Evolutionary conservation across 2,329 filamentous ascomycete species (phyloP).

Genomic region (Chaetomium globosum): DNA sequence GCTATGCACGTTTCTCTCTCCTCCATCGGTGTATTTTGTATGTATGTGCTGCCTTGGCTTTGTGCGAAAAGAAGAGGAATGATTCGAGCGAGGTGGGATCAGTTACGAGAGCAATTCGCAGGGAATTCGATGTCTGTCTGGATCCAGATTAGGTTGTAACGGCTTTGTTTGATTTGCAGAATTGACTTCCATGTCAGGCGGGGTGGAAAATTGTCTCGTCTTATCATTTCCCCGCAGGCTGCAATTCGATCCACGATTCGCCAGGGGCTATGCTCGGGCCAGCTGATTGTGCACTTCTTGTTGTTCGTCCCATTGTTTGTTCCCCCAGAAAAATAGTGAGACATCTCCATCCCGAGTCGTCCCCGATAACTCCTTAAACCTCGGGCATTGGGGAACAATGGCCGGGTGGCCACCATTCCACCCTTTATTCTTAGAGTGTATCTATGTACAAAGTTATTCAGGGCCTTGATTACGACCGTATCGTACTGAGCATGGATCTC

Average conservation of each 20-base stretch:
- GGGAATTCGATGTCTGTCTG: not conserved
- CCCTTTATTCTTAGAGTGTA: not conserved
- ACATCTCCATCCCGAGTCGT: not conserved
- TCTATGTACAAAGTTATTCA: not conserved
- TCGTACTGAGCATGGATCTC: not conserved
- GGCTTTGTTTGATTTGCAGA: not conserved
- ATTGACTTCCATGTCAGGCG: slow-evolving; percentile 13
- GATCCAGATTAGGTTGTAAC: not conserved
- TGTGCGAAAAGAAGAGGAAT: not conserved
- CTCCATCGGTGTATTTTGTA: not conserved
- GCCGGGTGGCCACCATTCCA: not conserved
- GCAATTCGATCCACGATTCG: not conserved
- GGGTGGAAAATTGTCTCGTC: slow-evolving; percentile 5
- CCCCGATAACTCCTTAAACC: not conserved
- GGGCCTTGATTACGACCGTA: not conserved
- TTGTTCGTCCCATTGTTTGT: not conserved
- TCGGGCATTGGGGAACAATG: not conserved
- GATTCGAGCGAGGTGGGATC: not conserved
- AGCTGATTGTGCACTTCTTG: not conserved
- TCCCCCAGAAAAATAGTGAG: not conserved
- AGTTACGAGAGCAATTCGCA: not conserved
- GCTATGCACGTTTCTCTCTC: not conserved
- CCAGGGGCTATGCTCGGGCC: not conserved
- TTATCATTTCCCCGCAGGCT: slow-evolving; percentile 3
- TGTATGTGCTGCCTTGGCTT: not conserved